Base-by-base conservation (phyloP, 176 grass and related monocot genomes). In the Lolium multiflorum region DNA sequence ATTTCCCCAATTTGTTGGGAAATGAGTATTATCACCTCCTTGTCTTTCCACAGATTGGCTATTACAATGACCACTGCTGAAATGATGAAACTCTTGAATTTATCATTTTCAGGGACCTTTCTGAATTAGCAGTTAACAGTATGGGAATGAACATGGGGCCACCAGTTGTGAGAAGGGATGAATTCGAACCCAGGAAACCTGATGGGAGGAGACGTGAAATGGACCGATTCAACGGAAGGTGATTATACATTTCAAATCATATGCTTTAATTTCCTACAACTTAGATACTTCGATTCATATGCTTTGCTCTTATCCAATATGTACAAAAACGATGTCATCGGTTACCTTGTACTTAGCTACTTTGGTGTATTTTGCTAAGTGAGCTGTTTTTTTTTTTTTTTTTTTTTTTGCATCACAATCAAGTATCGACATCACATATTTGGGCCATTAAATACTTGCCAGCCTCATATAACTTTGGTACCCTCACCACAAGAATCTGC, bases 71-170 rank as follows among this genome's bases (percentile, higher is more conserved):
- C 50, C 51, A 16, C 18, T 78, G 72, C 84, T 78, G 25, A 92
- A 79, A 51, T 62, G 72, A 52, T 76, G 22, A 55, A 76, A 55
- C 43, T 79, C 72, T 85, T 75, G 43, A 63, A 80, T 88, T 31
- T 17, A 81, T 67, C 67, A 63, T 82, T 91, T 91, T 52, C 81
- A 99, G 97, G 94, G 92, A 94, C 79, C 87, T 99, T 80, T 94
- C 89, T 58, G 92, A 99, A 80, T 89, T 99, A 73, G 94, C 92
- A 39, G 83, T 99, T 21, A 89, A 91, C 37, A 80, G 89, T 64
- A 93, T 93, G 84, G 92, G 85, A 74, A 90, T 99, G 91, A 97
- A 92, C 81, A 91, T 94, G 85, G 89, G 87, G 38, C 94, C 83
- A 73, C 94, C 89, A 48, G 69, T 89, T 88, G 79, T 94, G 69